A percentile compares a stretch with the other conserved stretches of the same genome.
phyloP scores from a whole-genome alignment of 129 eudicot genomes.

The Silybum marianum region DNA sequence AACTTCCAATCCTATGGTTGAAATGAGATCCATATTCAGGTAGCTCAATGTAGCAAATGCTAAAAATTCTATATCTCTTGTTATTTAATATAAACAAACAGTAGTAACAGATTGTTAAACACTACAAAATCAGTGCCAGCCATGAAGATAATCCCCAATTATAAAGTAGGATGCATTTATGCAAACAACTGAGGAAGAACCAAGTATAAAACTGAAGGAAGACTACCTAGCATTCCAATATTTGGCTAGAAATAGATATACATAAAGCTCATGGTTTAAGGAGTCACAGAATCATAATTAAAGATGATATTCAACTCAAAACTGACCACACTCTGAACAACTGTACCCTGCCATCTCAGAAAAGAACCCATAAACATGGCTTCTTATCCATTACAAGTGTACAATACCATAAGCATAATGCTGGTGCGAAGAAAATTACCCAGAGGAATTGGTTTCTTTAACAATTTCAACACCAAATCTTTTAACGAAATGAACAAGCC shows the following conservation, averaged over 20 bases:
- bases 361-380: not conserved
- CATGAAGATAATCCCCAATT: not conserved
- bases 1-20: not conserved
- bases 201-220: not conserved
- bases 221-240: not conserved
- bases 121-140: not conserved
- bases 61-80: not conserved
- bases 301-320: not conserved
- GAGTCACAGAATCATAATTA: not conserved
- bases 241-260: not conserved
- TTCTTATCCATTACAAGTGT: not conserved
- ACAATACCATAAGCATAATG: slow-evolving; percentile 7
- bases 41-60: not conserved
- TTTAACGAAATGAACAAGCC: not conserved
- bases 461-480: slow-evolving; percentile 5
- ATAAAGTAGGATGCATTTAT: not conserved
- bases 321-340: not conserved
- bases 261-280: not conserved
- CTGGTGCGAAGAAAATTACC: not conserved
- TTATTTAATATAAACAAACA: not conserved
- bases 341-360: not conserved
- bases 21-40: not conserved
- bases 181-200: not conserved
- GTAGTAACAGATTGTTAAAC: not conserved
- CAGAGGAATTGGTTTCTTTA: not conserved